Base-by-base conservation (phyloP, 2,329 filamentous ascomycete species). In the Nakataea oryzae region DNA sequence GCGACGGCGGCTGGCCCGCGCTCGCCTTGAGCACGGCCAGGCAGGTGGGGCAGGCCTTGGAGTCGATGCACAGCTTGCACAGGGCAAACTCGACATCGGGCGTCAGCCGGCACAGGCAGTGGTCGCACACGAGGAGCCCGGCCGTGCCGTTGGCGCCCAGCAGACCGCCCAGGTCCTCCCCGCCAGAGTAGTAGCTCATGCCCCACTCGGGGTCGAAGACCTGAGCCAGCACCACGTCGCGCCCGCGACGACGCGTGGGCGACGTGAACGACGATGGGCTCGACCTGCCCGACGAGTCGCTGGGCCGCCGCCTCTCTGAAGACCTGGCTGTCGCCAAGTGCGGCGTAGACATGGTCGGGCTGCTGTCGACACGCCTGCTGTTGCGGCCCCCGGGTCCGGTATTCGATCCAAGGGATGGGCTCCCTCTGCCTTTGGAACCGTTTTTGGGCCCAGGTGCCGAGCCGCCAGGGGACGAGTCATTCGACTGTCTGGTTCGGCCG, bases 41-140 rank as follows among this genome's bases (percentile, higher is more conserved):
- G 41, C 59, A 61, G 29, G 21, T 27, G 13, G 3, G 9, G 54
- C 60, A 61, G 30, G 56, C 56, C 32, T 55, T 30, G 54, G 30
- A 47, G 17, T 61, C 60, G 17, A 61, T 32, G 50, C 60, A 61
- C 9, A 61, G 54, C 54, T 61, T 61, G 60, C 60, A 61, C 32
- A 61, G 32, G 11, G 29, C 30, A 13, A 61, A 30, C 54, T 61
- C 60, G 27, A 57, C 32, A 6, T 26, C 60, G n/a, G 60, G 60
- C 26, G 55, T 17, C 24, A 61, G 60, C 24, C 30, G 56, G 7
- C 60, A 29, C 26, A 61, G 60, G 27, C 60, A 61, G 55, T 47
- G 26, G 50, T 61, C 59, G 50, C 59, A 61, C 12, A 56, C 34
- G 3, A 54, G 59, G 47, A 50, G 29, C 5, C 54, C 50, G 14